Conservation (phyloP, 306 rosid species). For the Aeschynomene evenia region DNA sequence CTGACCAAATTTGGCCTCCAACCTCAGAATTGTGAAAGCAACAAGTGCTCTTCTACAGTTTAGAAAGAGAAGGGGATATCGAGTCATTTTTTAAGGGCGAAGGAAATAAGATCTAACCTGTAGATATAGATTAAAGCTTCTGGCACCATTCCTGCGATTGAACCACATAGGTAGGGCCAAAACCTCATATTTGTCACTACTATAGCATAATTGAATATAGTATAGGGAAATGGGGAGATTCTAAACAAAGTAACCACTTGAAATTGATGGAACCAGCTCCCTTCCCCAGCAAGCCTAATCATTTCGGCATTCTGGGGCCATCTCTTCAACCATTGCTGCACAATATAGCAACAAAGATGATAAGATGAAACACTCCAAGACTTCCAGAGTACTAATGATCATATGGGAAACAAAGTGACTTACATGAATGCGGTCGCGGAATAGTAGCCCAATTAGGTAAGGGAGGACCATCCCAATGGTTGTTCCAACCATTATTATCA, state of each 20-base stretch:
- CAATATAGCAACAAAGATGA: constrained; percentile 26
- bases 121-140: constrained; percentile 96
- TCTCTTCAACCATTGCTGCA: constrained; percentile 85
- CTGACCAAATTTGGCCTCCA: constrained; percentile 2
- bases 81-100: background rate
- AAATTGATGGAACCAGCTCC: constrained; percentile 89
- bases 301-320: constrained; percentile 92
- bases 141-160: constrained; percentile 94
- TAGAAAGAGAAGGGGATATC: background rate
- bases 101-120: constrained; percentile 51
- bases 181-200: constrained; percentile 90
- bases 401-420: constrained; percentile 33
- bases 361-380: background rate
- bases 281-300: constrained; percentile 94
- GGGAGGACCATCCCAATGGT: constrained; percentile 98
- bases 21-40: background rate
- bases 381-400: background rate
- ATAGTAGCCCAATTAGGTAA: constrained; percentile 73
- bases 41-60: background rate
- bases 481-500: constrained; percentile 95
- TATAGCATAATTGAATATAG: constrained; percentile 93
- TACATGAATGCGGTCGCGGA: constrained; percentile 93
- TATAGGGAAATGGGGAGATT: constrained; percentile 95
- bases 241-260: constrained; percentile 86
- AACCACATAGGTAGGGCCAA: constrained; percentile 96